Base-by-base conservation (phyloP, 306 rosid genomes). In the Castanea mollissima region DNA sequence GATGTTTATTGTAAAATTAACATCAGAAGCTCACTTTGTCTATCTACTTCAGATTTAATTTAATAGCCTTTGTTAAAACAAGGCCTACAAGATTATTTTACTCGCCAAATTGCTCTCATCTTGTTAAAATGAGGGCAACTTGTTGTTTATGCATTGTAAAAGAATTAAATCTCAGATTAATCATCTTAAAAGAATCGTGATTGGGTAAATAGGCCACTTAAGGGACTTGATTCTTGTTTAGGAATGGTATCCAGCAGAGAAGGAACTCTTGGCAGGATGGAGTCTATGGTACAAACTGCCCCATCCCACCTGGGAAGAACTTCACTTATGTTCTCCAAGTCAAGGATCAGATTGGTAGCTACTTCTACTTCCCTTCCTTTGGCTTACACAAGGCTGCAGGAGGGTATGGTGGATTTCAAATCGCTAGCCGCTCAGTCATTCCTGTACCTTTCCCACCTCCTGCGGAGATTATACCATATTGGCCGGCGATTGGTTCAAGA, bases 251-350 rank as follows among this genome's bases (percentile, higher is more conserved):
- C 59, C 91, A 83, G 80, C 97, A 94, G 81, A 88, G 94, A 79
- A 92, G 93, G 79, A 94, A 94, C 80, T 90, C 97, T 54, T 94
- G 97, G 96, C 91, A 94, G 32, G 98, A 94, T 89, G 97, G 98
- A 79, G 93, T 94, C 3, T 90, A 85, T 77, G 96, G 98, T 59
- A 94, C 98, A 55, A 92, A 89, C 38, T 94, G 98, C 78, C 93
- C 96, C 77, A 92, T 94, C 41, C 91, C 87, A 64, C 97, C 97
- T 1, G 98, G 98, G n/a, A 76, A 75, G 54, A 94, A 92, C 83
- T 94, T 92, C 79, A 94, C 98, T 69, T 94, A 87, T 71, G 76
- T 79, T 77, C 90, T 94, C 44, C 98, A 94, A 83, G 98, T 94
- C 8, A 92, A 94, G 71, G 97, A 94, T 87, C 98, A 94, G 75